Conservation (phyloP, 345 rosid species). For the Microthlaspi erraticum region DNA sequence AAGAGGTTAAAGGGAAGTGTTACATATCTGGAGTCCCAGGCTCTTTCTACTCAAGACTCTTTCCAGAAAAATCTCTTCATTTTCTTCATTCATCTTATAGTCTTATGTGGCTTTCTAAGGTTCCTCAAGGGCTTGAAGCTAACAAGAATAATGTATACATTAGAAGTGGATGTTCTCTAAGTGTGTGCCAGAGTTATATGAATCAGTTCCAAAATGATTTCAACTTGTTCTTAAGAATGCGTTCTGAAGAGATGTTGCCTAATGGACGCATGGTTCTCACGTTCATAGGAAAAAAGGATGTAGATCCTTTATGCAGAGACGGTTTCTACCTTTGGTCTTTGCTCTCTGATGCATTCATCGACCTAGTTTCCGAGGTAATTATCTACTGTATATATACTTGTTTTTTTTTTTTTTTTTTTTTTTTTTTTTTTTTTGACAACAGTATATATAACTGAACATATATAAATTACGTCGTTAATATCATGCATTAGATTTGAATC, state of each 20-base stretch:
- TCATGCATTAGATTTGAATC: too few species aligned
- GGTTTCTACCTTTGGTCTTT: not conserved
- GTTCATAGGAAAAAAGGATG: conserved; percentile 37
- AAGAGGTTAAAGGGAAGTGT: conserved; percentile 10
- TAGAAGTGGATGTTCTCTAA: conserved; percentile 36
- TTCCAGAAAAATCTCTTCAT: conserved; percentile 36
- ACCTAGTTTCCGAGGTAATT: conserved; percentile 46
- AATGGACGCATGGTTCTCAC: conserved; percentile 49
- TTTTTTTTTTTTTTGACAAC: too few species aligned
- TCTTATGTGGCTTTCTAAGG: conserved; percentile 47
- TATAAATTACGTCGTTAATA: too few species aligned
- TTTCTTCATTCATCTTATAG: conserved; percentile 45
- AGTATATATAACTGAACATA: too few species aligned
- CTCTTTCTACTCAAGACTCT: conserved; percentile 50
- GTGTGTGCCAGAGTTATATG: conserved; percentile 40
- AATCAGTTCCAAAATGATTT: conserved; percentile 52
- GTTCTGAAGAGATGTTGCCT: conserved; percentile 45
- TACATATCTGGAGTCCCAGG: conserved; percentile 47
- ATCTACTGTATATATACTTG: too few species aligned
- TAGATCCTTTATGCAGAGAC: conserved; percentile 38
- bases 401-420: too few species aligned
- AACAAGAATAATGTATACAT: conserved; percentile 32
- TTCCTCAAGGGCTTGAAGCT: conserved; percentile 30
- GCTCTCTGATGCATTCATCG: conserved; percentile 35
- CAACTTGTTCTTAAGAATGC: conserved; percentile 40